Evolutionary conservation across 2,329 filamentous ascomycete genomes (phyloP).

Genomic region (Camillea tinctor): DNA sequence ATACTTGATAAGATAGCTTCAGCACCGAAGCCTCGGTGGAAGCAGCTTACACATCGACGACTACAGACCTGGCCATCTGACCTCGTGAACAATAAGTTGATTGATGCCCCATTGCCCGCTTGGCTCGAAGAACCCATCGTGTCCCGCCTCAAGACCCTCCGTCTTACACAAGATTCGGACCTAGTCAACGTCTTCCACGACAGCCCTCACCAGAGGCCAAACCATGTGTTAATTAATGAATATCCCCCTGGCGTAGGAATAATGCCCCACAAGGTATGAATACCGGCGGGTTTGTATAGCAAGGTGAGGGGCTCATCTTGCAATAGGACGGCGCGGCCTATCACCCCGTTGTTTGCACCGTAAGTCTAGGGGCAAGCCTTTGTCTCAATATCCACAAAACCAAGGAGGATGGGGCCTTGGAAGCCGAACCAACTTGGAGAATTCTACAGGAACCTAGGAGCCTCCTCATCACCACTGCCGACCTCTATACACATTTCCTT

Average conservation of each 20-base stretch:
- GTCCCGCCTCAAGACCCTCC: constrained; percentile 54
- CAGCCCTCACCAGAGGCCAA: constrained; percentile 75
- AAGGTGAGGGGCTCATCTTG: background rate
- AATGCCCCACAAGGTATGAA: constrained; percentile 77
- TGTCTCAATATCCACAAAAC: constrained; percentile 75
- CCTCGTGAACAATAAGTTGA: constrained; percentile 73
- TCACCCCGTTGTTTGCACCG: constrained; percentile 82
- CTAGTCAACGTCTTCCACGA: constrained; percentile 49
- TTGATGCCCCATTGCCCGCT: constrained; percentile 69
- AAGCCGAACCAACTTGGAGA: constrained; percentile 48
- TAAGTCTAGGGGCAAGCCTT: constrained; percentile 76
- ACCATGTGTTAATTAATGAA: constrained; percentile 93
- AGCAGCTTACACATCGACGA: constrained; percentile 80
- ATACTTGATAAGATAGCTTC: constrained; percentile 67
- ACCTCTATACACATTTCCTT: constrained; percentile 68
- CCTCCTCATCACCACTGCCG: constrained; percentile 68
- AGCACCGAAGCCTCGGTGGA: constrained; percentile 78
- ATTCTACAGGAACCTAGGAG: constrained; percentile 84
- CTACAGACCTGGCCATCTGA: constrained; percentile 89
- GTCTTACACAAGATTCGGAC: constrained; percentile 32
- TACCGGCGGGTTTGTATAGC: background rate
- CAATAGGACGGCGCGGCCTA: constrained; percentile 77
- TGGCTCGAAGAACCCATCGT: constrained; percentile 75
- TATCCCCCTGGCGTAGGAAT: constrained; percentile 89
- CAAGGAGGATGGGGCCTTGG: constrained; percentile 58